phyloP scores from a whole-genome alignment of 768 basidiomycete species.

The Pilatotrama ljubarskyi region DNA sequence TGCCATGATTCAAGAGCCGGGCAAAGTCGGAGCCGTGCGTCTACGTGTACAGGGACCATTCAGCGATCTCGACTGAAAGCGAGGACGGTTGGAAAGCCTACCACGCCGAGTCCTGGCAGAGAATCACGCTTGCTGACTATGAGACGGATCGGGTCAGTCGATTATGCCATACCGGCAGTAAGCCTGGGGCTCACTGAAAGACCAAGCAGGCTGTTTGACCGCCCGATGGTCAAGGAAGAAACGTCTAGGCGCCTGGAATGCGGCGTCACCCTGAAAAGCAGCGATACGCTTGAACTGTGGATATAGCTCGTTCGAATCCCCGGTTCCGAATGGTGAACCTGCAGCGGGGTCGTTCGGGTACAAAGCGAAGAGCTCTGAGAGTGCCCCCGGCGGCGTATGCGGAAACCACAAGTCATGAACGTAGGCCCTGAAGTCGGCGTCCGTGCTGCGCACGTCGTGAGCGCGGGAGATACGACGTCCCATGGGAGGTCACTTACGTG shows the following conservation, averaged over 20 bases:
- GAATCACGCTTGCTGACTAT: not conserved
- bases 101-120: not conserved
- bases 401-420: constrained; percentile 18
- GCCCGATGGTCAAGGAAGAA: constrained; percentile 38
- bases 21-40: constrained; percentile 24
- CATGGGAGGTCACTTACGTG: constrained; percentile 21
- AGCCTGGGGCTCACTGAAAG: constrained; percentile 35
- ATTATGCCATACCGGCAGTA: not conserved
- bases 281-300: constrained; percentile 53
- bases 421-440: constrained; percentile 15
- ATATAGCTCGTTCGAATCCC: constrained; percentile 43
- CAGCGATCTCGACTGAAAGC: not conserved
- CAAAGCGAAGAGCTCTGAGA: constrained; percentile 14
- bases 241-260: constrained; percentile 50
- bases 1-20: constrained; percentile 8
- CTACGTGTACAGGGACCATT: not conserved
- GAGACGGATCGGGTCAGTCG: no score
- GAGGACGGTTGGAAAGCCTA: not conserved
- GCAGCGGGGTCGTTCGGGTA: constrained; percentile 38
- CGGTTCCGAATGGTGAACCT: constrained; percentile 57
- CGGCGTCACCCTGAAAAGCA: constrained; percentile 48
- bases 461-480: not conserved
- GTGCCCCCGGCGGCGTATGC: constrained; percentile 13
- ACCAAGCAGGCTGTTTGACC: constrained; percentile 43
- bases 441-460: constrained; percentile 19